Evolutionary conservation across 2,329 filamentous ascomycete species (phyloP).

Genomic region (Chaetomium sp.): DNA sequence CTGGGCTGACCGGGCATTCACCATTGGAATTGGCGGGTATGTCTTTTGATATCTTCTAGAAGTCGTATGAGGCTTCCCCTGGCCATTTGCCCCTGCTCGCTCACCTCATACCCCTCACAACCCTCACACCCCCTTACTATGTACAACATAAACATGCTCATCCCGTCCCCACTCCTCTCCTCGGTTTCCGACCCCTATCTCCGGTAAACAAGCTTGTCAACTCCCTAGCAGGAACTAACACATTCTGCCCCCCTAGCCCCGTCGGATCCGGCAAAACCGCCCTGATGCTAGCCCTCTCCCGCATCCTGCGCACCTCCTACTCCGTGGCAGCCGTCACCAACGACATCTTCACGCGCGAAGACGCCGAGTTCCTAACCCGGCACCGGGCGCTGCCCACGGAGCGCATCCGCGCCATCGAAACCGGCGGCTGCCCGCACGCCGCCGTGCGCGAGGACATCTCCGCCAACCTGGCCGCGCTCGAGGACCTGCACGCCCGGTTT

Average conservation of each 20-base stretch:
- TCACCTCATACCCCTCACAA: not conserved
- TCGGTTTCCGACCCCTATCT: not conserved
- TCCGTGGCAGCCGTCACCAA: constrained; percentile 94
- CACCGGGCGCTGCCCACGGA: constrained; percentile 74
- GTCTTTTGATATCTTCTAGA: not conserved
- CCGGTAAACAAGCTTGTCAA: not conserved
- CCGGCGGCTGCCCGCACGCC: constrained; percentile 92
- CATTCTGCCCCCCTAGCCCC: constrained; percentile 48
- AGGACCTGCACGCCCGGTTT: constrained; percentile 79
- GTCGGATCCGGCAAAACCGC: constrained; percentile 97
- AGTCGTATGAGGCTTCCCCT: not conserved
- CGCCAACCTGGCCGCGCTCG: constrained; percentile 85
- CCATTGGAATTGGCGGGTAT: constrained; percentile 95
- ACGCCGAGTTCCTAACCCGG: constrained; percentile 92
- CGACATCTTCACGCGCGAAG: constrained; percentile 97
- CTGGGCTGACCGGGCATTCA: constrained; percentile 87
- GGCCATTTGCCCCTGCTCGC: not conserved
- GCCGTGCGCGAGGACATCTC: constrained; percentile 96
- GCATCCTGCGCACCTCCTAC: constrained; percentile 70
- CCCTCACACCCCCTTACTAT: not conserved
- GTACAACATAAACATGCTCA: not conserved
- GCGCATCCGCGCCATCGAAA: constrained; percentile 94
- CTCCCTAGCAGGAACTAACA: not conserved
- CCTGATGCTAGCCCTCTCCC: constrained; percentile 89
- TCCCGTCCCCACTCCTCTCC: not conserved